Conservation (phyloP, 164 flowering plant species). For the Macadamia tetraphylla region DNA sequence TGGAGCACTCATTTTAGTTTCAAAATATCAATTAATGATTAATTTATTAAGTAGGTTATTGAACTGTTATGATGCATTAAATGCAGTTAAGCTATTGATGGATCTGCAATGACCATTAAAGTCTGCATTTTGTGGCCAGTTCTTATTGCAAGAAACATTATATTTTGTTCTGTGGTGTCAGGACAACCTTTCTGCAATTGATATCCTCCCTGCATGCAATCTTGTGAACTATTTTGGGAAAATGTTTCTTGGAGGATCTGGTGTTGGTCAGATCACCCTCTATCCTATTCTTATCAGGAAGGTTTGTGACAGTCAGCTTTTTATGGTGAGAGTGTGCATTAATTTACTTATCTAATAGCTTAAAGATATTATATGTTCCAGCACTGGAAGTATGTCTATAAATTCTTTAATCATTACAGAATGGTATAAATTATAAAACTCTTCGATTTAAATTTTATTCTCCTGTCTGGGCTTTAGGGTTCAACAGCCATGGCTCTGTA, state of each 20-base stretch:
- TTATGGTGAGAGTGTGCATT: neutral
- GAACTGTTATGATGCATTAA: neutral
- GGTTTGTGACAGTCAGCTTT: slow-evolving; percentile 37
- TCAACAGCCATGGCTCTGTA: slow-evolving; percentile 89
- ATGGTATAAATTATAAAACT: slow-evolving; percentile 3
- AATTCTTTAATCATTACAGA: neutral
- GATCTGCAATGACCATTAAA: neutral
- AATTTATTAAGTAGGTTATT: too few species aligned
- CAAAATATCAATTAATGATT: too few species aligned
- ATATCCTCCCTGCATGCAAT: slow-evolving; percentile 96
- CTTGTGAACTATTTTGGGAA: slow-evolving; percentile 98
- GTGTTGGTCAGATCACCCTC: slow-evolving; percentile 94
- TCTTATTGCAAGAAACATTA: neutral
- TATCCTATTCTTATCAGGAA: slow-evolving; percentile 83
- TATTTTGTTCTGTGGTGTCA: slow-evolving; percentile 26
- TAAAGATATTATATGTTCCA: too few species aligned
- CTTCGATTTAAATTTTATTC: slow-evolving; percentile 3
- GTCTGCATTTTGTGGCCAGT: neutral
- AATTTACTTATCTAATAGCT: neutral
- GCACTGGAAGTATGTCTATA: too few species aligned
- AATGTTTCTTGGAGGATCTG: slow-evolving; percentile 96
- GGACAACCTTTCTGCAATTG: slow-evolving; percentile 98
- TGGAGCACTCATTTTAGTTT: too few species aligned
- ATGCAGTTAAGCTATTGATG: slow-evolving; percentile 1
- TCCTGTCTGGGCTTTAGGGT: slow-evolving; percentile 47